Evolutionary conservation across 805 yeast genomes (phyloP).

Genomic region (Komagataella mondaviorum): DNA sequence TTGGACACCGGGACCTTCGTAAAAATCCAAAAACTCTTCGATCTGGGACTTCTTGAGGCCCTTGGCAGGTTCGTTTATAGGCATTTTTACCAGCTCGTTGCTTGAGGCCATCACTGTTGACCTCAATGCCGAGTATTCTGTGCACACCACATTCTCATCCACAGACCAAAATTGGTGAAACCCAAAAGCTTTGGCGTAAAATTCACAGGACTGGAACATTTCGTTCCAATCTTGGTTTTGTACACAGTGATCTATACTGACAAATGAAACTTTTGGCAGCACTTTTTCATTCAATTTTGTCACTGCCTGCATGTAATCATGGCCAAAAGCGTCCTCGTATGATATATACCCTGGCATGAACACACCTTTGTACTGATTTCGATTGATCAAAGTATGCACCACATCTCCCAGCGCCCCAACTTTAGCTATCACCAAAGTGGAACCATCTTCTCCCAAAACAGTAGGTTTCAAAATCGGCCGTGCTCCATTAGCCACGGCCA

Average conservation of each 20-base stretch:
- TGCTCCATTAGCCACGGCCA: conserved; percentile 45
- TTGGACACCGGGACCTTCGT: conserved; percentile 77
- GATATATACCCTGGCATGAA: conserved; percentile 38
- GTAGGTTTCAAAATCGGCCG: conserved; percentile 16
- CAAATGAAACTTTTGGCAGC: conserved; percentile 25
- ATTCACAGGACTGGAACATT: conserved; percentile 43
- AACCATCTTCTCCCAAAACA: conserved; percentile 27
- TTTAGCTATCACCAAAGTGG: conserved; percentile 38
- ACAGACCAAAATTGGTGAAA: conserved; percentile 79
- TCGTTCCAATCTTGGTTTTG: conserved; percentile 64
- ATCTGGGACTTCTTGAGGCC: conserved; percentile 61
- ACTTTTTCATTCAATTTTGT: conserved; percentile 1
- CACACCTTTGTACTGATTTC: conserved; percentile 19
- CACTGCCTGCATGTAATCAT: conserved; percentile 3
- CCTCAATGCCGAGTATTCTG: conserved; percentile 54
- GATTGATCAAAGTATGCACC: conserved; percentile 54
- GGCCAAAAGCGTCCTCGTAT: not conserved
- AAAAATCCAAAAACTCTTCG: conserved; percentile 65
- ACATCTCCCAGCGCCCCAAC: conserved; percentile 47
- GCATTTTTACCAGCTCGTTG: conserved; percentile 59
- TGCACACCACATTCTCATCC: conserved; percentile 63
- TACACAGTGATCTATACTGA: conserved; percentile 63
- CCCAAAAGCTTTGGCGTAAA: conserved; percentile 52
- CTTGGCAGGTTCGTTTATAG: conserved; percentile 73
- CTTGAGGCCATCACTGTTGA: conserved; percentile 69